These are phyloP conservation scores for Hysterangium stoloniferum DNA, from an alignment of 768 basidiomycete genomes.

Conservation along the genomic window DNA sequence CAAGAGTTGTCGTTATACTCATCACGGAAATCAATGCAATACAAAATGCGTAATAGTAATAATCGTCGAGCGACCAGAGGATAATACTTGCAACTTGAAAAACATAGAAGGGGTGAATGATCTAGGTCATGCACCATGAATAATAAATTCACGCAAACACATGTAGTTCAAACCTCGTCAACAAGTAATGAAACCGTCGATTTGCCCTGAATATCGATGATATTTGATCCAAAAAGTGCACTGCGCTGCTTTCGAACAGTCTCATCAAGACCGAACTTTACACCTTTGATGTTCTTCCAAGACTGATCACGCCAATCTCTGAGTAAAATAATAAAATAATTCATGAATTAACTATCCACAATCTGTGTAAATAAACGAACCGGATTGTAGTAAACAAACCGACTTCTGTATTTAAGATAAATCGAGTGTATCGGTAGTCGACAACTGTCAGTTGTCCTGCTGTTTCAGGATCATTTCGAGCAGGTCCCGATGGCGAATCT, in stretches of 20 bases:
- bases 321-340: conserved; percentile 2
- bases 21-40: conserved; percentile 85
- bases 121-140: conserved; percentile 30
- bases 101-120: conserved; percentile 96
- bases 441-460: conserved; percentile 39
- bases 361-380: conserved; percentile 34
- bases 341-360: not conserved
- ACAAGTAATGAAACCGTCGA: conserved; percentile 68
- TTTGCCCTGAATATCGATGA: conserved; percentile 88
- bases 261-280: conserved; percentile 57
- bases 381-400: conserved; percentile 78
- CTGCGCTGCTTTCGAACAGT: conserved; percentile 54
- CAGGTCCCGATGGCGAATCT: not conserved
- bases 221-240: conserved; percentile 73
- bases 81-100: conserved; percentile 95
- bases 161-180: conserved; percentile 62
- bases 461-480: conserved; percentile 8
- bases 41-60: conserved; percentile 96
- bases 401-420: conserved; percentile 75
- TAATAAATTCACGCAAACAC: not conserved
- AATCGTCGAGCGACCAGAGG: conserved; percentile 92
- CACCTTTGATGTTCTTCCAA: conserved; percentile 55
- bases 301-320: conserved; percentile 88
- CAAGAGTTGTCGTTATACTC: conserved; percentile 76
- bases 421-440: conserved; percentile 90